Base-by-base conservation (phyloP, 2,329 filamentous ascomycete genomes). In the Talaromyces sp. region DNA sequence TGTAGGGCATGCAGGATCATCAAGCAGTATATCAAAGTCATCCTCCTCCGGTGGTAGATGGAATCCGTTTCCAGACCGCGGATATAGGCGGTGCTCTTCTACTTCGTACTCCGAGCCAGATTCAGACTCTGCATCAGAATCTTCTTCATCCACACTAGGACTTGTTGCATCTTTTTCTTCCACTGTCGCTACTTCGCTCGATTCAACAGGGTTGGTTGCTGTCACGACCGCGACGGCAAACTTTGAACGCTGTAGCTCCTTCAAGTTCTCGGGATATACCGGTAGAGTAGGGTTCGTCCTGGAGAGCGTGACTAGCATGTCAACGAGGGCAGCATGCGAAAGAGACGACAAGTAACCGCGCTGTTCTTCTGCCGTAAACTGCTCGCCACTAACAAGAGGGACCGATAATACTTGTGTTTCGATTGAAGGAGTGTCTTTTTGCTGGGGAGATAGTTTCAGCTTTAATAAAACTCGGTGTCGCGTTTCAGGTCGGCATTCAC, bases 271-370 rank as follows among this genome's bases (percentile, higher is more conserved):
- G 54, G 82, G 84, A 71, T 91, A 92, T 61, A 93, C 80, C 5
- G 89, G 86, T 5, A 93, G 79, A 62, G 88, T 84, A 2, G 90
- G 88, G 67, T 90, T 83, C 1, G 86, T 76, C 56, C 84, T 83
- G 31, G 85, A 86, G 65, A 87, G 83, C 68, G 85, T 84, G 66
- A 91, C 80, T 40, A 92, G 80, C 31, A 92, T 82, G 62, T 85
- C 84, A 56, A 92, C 85, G 1, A 93, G 81, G 45, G 88, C 82
- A 10, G 82, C 77, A 68, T 87, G 85, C 1, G 89, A 79, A 34
- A 92, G 81, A 13, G 82, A 82, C 0, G 83, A 83, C 62, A 93
- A 81, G 73, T 91, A 91, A 36, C 82, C 79, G 47, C 84, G 84
- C 81, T 86, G 88, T 82, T 91, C 73, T 38, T 73, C 73, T 5